Conservation (phyloP, 768 basidiomycete species). For the Kwoniella pini region DNA sequence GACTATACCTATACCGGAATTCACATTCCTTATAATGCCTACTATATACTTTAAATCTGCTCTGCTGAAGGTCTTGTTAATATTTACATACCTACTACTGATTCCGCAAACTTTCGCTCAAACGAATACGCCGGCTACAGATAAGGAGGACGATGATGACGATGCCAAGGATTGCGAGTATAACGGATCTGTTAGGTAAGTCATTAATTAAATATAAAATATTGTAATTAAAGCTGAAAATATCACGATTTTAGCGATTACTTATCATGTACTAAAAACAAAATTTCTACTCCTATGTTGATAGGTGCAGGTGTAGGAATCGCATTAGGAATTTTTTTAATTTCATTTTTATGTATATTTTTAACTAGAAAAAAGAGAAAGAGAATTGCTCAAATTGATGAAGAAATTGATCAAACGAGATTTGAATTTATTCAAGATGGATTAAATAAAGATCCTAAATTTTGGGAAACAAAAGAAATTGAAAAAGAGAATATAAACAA, state of each 20-base stretch:
- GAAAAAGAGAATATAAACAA: no score
- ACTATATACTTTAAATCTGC: no score
- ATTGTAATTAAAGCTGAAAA: not conserved
- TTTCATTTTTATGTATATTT: conserved; percentile 35
- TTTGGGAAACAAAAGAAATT: no score
- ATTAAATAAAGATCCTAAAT: no score
- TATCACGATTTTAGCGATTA: conserved; percentile 29
- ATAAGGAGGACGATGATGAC: not conserved
- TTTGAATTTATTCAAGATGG: no score
- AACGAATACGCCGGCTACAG: not conserved
- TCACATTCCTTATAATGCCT: no score
- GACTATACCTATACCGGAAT: no score
- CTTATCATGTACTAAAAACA: conserved; percentile 34
- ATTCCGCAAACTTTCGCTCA: not conserved
- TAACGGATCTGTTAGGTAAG: conserved; percentile 8
- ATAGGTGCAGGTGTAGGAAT: conserved; percentile 40
- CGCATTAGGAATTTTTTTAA: conserved; percentile 31
- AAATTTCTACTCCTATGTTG: conserved; percentile 34
- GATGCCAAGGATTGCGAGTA: conserved; percentile 6
- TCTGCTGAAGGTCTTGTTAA: no score
- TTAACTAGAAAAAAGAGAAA: conserved; percentile 24
- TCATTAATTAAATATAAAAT: not conserved
- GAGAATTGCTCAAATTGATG: not conserved
- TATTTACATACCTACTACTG: no score
- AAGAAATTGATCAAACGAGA: not conserved